Conservation (phyloP, 2,329 filamentous ascomycete species). For the Hypoxylon sp. region DNA sequence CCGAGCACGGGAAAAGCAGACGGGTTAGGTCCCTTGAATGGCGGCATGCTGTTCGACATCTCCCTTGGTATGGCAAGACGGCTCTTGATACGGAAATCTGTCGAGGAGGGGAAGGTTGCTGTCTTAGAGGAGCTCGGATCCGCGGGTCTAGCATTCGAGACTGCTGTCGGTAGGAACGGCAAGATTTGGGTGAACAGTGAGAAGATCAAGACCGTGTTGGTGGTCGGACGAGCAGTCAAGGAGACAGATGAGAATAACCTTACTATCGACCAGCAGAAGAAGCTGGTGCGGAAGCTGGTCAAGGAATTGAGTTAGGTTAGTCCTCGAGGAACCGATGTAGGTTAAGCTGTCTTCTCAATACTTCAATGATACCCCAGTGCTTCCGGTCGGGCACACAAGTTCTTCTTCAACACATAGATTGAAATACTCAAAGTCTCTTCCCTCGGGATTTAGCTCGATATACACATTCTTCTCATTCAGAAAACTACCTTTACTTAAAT, state of each 20-base stretch:
- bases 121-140: constrained; percentile 84
- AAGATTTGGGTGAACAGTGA: constrained; percentile 92
- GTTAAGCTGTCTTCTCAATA: constrained; percentile 31
- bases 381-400: constrained; percentile 3
- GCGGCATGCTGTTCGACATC: constrained; percentile 88
- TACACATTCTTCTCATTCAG: no score
- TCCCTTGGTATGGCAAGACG: constrained; percentile 86
- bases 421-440: background rate
- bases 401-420: background rate
- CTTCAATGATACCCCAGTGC: constrained; percentile 42
- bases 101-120: constrained; percentile 74
- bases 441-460: background rate
- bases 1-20: constrained; percentile 89
- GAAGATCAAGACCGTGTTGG: constrained; percentile 78
- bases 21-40: constrained; percentile 85
- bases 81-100: constrained; percentile 76
- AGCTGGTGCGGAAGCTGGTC: constrained; percentile 76
- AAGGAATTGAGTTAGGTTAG: constrained; percentile 67
- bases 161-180: constrained; percentile 93
- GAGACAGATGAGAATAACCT: constrained; percentile 81
- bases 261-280: constrained; percentile 77
- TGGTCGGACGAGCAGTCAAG: constrained; percentile 83
- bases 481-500: no score
- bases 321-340: constrained; percentile 8
- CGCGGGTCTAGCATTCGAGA: constrained; percentile 89